Base-by-base conservation (phyloP, 306 rosid species). In the Lathyrus aphaca region DNA sequence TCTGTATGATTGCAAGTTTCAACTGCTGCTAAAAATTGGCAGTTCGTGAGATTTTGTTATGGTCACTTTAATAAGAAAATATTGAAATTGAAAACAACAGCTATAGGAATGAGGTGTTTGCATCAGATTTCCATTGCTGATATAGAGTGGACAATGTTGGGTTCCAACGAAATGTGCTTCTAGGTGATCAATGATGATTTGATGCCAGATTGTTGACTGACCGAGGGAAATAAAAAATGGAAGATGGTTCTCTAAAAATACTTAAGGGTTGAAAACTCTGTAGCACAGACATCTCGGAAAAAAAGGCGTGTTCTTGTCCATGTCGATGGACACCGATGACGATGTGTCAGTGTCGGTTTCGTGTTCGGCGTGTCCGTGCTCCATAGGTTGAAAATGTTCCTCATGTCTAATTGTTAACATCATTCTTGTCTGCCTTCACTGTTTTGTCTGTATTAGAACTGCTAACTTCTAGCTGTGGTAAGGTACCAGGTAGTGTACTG, bases 401-500 rank as follows among this genome's bases (percentile, higher is more conserved):
- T 42, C 50, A 43, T 65, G n/a, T 50, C 66, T 64, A 49, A 65
- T 57, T 74, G 42, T 60, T 56, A 45, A n/a, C 42, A 23, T 58
- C 21, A 15, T 18, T 64, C 48, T 4, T 65, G 64, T 65, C 40
- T 32, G 51, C 32, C 21, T 68, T 49, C 60, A n/a, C 56, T 25
- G 69, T 68, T 68, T 49, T 59, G 40, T 49, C 59, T 60, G 68
- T 49, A 39, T 61, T 75, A 38, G 64, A 38, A 50, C 32, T 76
- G 51, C 71, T 66, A 18, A 29, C 2, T 29, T 50, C 65, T 71
- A 44, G 55, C 30, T 37, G 63, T 43, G 54, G 13, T 63, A 70
- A 54, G 67, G 61, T 19, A 29, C 39, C 45, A 54, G 67, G 61
- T 19, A 29, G 48, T 45, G 55, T 42, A 64, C 48, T 32, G 29